These are phyloP conservation scores for Aspergillus campestris DNA, from an alignment of 495 filamentous ascomycete species.

Conservation along the genomic window DNA sequence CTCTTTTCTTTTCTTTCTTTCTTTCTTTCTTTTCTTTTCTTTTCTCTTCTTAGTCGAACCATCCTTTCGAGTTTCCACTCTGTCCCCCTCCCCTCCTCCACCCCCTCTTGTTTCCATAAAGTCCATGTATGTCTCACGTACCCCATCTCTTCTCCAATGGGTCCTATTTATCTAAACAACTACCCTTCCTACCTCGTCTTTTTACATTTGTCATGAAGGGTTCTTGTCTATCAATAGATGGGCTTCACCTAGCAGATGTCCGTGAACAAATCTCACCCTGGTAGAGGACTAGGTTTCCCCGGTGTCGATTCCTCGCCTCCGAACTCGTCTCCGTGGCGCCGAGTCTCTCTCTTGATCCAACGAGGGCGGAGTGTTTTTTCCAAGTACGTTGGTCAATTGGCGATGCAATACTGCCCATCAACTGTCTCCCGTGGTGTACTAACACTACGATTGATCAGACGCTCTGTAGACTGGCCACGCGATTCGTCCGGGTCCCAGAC, in stretches of 20 bases:
- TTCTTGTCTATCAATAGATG: slow-evolving; percentile 15
- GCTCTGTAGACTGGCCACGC: slow-evolving; percentile 9
- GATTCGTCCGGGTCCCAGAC: slow-evolving; percentile 9
- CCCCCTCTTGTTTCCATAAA: slow-evolving; percentile 4
- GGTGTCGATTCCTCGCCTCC: slow-evolving; percentile 27
- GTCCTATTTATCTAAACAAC: slow-evolving; percentile 9
- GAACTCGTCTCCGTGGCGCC: slow-evolving; percentile 23
- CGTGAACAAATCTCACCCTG: slow-evolving; percentile 29
- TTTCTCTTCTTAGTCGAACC: slow-evolving; percentile 2
- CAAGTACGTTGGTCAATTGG: slow-evolving; percentile 26
- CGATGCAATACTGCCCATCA: too few species aligned
- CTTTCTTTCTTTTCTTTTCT: slow-evolving; percentile 3
- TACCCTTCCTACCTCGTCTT: slow-evolving; percentile 2
- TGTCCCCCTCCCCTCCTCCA: neutral
- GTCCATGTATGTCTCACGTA: slow-evolving; percentile 25
- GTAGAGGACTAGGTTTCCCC: slow-evolving; percentile 27
- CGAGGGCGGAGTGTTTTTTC: slow-evolving; percentile 33
- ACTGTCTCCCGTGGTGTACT: too few species aligned
- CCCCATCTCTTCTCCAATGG: slow-evolving; percentile 19
- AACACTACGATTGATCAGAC: slow-evolving; percentile 9
- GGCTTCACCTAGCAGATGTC: slow-evolving; percentile 32
- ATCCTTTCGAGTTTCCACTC: neutral
- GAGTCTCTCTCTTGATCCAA: slow-evolving; percentile 29
- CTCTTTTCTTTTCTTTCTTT: slow-evolving; percentile 3
- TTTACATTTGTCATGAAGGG: slow-evolving; percentile 15